Percentiles rank a stretch among this genome's conserved stretches.
phyloP scores from a whole-genome alignment of 1,284 basidiomycete genomes.

The Phellopilus nigrolimitatus region DNA sequence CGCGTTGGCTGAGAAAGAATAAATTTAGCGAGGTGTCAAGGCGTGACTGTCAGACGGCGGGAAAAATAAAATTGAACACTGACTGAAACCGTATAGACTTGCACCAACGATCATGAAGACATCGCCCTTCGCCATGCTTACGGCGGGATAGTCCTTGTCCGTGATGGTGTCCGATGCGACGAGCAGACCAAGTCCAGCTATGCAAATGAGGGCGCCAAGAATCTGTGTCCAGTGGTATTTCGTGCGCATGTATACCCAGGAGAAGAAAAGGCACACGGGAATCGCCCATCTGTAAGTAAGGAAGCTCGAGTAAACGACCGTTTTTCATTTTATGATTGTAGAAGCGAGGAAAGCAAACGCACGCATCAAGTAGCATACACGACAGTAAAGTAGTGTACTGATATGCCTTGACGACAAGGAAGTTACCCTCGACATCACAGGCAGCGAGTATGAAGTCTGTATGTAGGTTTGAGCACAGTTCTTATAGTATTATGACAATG shows the following conservation, averaged over 20 bases:
- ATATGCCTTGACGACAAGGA: conserved; percentile 80
- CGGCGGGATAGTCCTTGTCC: conserved; percentile 63
- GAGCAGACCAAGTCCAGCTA: conserved; percentile 72
- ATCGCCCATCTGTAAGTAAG: conserved; percentile 65
- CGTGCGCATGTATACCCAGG: conserved; percentile 76
- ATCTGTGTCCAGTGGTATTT: conserved; percentile 81
- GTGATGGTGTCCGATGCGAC: conserved; percentile 70
- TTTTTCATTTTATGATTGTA: too few species aligned
- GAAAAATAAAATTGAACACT: conserved; percentile 27
- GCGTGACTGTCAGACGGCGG: too few species aligned
- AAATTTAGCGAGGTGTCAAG: too few species aligned
- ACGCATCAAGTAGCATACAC: conserved; percentile 84
- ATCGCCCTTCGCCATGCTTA: conserved; percentile 71
- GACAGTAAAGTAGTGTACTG: conserved; percentile 82
- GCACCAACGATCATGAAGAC: conserved; percentile 82
- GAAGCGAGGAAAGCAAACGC: conserved; percentile 27
- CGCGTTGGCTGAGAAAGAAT: conserved; percentile 57
- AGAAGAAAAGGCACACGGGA: conserved; percentile 77
- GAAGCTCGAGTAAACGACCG: too few species aligned
- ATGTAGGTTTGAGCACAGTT: too few species aligned
- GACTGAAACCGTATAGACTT: conserved; percentile 80
- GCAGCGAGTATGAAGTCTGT: conserved; percentile 71
- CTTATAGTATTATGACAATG: conserved; percentile 1
- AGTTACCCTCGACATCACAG: conserved; percentile 86
- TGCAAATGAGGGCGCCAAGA: conserved; percentile 69